Evolutionary conservation across 2,329 filamentous ascomycete species (phyloP).

Genomic region (Fusarium ramigenum): DNA sequence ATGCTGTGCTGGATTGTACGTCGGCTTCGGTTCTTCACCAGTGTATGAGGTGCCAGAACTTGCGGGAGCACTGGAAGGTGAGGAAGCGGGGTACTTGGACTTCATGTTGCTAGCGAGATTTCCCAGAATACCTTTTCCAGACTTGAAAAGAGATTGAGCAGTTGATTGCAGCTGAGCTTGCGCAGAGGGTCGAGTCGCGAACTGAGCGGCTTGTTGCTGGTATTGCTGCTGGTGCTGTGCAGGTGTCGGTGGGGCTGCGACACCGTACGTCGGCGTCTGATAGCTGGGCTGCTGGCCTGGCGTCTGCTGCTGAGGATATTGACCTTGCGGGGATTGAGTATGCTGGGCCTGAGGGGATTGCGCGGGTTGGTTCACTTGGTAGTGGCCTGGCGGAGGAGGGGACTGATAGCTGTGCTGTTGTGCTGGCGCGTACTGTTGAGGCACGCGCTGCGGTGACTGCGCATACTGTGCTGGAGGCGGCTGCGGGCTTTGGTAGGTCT

Average conservation of each 20-base stretch:
- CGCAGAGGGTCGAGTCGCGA: slow-evolving; percentile 6
- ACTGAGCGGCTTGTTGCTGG: slow-evolving; percentile 21
- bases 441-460: neutral
- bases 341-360: neutral
- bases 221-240: slow-evolving; percentile 8
- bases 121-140: slow-evolving; percentile 13
- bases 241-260: slow-evolving; percentile 7
- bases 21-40: slow-evolving; percentile 1
- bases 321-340: neutral
- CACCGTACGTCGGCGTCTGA: slow-evolving; percentile 13
- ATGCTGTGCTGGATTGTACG: neutral
- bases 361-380: neutral
- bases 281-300: neutral
- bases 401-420: neutral
- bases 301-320: slow-evolving; percentile 2
- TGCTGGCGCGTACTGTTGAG: neutral
- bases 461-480: neutral
- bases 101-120: slow-evolving; percentile 30
- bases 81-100: slow-evolving; percentile 14
- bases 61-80: neutral
- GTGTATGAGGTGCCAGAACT: neutral
- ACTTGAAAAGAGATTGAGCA: slow-evolving; percentile 20
- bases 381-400: neutral
- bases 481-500: neutral
- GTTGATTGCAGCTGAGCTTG: slow-evolving; percentile 3